Evolutionary conservation across 2,329 filamentous ascomycete genomes (phyloP), one percentile per base, ranked within the genome.

Genomic region (Emmonsiellopsis sp.): DNA sequence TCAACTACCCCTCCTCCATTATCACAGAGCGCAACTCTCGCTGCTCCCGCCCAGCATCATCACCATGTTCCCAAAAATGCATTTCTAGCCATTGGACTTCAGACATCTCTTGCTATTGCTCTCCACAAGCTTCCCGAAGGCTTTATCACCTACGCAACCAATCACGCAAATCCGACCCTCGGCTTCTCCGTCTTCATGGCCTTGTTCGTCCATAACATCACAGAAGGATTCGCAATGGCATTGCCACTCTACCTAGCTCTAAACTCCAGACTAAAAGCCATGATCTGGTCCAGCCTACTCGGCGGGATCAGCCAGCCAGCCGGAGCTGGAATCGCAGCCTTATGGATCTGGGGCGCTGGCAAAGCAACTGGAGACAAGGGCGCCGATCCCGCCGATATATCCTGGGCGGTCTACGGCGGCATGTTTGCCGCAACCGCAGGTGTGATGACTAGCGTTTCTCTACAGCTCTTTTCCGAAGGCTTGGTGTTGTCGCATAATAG

Each of bases 141-240:
- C 40, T 85, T 85, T 69, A 85, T 98, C 61, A 97, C 92, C 1
- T 98, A 94, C 67, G 92, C 93, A 8, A 96, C 93, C 8, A 98
- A 97, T 70, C 93, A 98, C 66, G 92, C 90, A 10, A 97, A 91
- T 67, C 91, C 93, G 0, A 77, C 80, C 0, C 81, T 98, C 0
- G 93, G 93, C 17, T 83, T 95, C 69, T 87, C 88, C 51, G 89
- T 98, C 52, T 98, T 98, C 72, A 81, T 97, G 69, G 92, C 93
- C 0, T 80, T 98, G 6, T 95, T 95, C 66, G 92, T 98, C 55
- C 93, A 98, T 77, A 98, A 97, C 72, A 95, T 98, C 63, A 91
- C 89, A 32, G 93, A 98, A 73, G 93, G 93, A 1, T 97, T 97
- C 66, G 88, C 91, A 57, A 86, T 98, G 79, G 89, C 90, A 0